Evolutionary conservation across 1,284 basidiomycete species (phyloP).

Genomic region (Hemileia vastatrix): DNA sequence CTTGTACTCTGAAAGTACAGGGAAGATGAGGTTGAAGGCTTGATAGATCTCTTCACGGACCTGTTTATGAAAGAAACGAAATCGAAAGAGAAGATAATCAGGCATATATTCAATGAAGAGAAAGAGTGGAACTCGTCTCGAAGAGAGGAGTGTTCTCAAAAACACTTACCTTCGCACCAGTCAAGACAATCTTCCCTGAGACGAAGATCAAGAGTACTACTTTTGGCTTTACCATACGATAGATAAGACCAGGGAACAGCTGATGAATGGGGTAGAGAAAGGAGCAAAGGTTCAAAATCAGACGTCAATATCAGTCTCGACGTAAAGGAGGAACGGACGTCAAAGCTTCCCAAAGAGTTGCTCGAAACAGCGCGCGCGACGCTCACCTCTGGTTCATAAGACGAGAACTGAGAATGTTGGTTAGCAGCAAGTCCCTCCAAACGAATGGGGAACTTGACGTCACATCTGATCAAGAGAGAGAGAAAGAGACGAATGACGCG

Average conservation of each 20-base stretch:
- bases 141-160: background rate
- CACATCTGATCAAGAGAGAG: slow-evolving; percentile 28
- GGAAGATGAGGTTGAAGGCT: slow-evolving; percentile 42
- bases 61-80: background rate
- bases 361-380: background rate
- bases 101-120: background rate
- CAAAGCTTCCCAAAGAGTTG: background rate
- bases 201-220: slow-evolving; percentile 44
- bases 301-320: too few species aligned
- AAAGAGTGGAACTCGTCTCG: too few species aligned
- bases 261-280: too few species aligned
- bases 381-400: slow-evolving; percentile 38
- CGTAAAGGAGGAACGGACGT: background rate
- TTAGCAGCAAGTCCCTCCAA: slow-evolving; percentile 42
- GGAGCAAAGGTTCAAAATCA: background rate
- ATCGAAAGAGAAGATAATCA: background rate
- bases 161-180: slow-evolving; percentile 35
- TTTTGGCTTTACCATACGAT: slow-evolving; percentile 45
- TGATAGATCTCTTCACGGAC: slow-evolving; percentile 45
- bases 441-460: slow-evolving; percentile 44
- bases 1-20: too few species aligned
- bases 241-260: slow-evolving; percentile 44
- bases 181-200: slow-evolving; percentile 44
- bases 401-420: slow-evolving; percentile 42
- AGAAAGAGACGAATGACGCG: background rate